Conservation (phyloP, 2,329 filamentous ascomycete genomes). For the Ophiostoma novo-ulmi region DNA sequence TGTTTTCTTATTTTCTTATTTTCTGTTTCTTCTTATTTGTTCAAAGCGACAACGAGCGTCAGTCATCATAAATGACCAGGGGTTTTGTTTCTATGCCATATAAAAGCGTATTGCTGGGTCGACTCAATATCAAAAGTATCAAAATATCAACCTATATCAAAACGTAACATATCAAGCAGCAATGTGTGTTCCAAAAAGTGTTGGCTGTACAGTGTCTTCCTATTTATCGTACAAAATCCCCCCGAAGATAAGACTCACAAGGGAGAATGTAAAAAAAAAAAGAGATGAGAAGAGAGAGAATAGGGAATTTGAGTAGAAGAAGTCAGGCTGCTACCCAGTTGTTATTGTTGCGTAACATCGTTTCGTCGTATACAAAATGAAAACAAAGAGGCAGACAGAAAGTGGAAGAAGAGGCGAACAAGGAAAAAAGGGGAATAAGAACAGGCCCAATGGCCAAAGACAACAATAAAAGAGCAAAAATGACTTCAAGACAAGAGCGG, state of each 20-base stretch:
- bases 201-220: not conserved
- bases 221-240: constrained; percentile 4
- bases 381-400: constrained; percentile 15
- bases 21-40: not conserved
- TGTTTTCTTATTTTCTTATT: not conserved
- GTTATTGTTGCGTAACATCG: constrained; percentile 22
- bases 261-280: not conserved
- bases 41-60: not conserved
- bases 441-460: not conserved
- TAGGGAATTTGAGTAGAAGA: not conserved
- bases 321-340: not conserved
- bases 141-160: not conserved
- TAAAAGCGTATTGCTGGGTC: not conserved
- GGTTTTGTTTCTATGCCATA: not conserved
- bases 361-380: constrained; percentile 24
- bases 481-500: not conserved
- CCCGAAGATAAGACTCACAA: not conserved
- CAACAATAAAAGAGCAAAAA: not conserved
- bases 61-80: not conserved
- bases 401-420: not conserved
- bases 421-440: constrained; percentile 15
- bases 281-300: not conserved
- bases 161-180: not conserved
- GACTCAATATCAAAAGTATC: not conserved
- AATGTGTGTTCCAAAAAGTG: not conserved